phyloP scores from a whole-genome alignment of 2,329 filamentous ascomycete species.

The Alternaria dauci region DNA sequence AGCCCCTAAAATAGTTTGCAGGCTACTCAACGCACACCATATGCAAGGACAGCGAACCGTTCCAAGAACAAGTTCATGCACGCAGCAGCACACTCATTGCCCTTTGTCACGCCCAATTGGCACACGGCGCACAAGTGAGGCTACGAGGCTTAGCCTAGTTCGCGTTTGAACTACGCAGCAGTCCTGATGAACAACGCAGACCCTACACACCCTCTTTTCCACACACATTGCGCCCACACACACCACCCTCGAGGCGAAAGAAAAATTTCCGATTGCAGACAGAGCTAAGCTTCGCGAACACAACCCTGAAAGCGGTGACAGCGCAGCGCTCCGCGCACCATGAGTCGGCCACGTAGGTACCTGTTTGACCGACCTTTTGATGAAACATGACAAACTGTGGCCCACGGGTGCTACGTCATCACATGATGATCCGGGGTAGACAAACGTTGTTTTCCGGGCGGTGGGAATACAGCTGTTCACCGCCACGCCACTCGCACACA shows the following conservation, averaged over 20 bases:
- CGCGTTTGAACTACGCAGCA: not conserved
- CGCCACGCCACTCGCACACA: conserved; percentile 25
- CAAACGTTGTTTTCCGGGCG: conserved; percentile 22
- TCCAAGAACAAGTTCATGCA: conserved; percentile 36
- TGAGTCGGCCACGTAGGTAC: conserved; percentile 37
- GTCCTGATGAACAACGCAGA: conserved; percentile 25
- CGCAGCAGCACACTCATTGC: conserved; percentile 2
- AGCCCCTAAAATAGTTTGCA: conserved; percentile 18
- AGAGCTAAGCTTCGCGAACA: not conserved
- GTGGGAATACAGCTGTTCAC: conserved; percentile 37
- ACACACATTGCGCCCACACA: not conserved
- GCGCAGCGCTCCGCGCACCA: conserved; percentile 24
- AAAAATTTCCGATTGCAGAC: conserved; percentile 1
- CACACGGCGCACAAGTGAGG: conserved; percentile 12
- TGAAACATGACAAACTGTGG: conserved; percentile 7
- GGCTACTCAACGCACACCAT: not conserved
- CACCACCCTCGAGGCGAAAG: conserved; percentile 11
- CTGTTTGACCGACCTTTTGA: conserved; percentile 33
- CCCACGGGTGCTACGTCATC: conserved; percentile 35
- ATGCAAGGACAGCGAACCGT: conserved; percentile 29
- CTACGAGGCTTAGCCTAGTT: conserved; percentile 30
- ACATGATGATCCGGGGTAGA: conserved; percentile 33
- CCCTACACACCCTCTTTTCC: conserved; percentile 28
- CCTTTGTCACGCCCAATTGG: conserved; percentile 17
- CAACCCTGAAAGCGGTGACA: conserved; percentile 27